These are phyloP conservation scores for Leptodermis oblonga DNA, from an alignment of 257 asterid species.

Conservation along the genomic window DNA sequence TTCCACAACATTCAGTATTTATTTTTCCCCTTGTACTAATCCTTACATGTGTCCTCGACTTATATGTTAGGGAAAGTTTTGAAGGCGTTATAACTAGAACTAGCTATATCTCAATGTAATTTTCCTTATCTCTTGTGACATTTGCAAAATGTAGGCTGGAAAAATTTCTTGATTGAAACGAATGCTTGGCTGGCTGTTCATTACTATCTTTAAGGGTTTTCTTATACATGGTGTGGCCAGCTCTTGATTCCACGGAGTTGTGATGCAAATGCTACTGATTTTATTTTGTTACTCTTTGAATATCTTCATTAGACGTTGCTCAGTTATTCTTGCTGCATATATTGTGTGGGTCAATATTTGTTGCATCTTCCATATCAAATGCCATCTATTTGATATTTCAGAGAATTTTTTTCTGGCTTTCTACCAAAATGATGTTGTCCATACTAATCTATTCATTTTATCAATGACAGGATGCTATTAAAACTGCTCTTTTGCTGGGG, in stretches of 20 bases:
- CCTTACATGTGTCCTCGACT: not conserved
- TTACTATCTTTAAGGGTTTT: not conserved
- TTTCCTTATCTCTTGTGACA: not conserved
- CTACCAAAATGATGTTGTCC: not conserved
- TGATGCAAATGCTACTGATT: not conserved
- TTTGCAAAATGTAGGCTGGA: not conserved
- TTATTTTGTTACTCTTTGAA: too few species aligned
- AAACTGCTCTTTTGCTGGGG: constrained; percentile 96
- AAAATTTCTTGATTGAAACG: not conserved
- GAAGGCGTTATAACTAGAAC: not conserved
- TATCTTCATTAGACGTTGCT: not conserved
- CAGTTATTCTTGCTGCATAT: not conserved
- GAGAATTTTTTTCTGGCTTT: not conserved
- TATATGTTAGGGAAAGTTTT: not conserved
- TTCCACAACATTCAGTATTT: not conserved
- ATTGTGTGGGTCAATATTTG: not conserved
- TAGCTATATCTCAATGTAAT: not conserved
- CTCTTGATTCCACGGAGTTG: not conserved
- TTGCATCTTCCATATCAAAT: not conserved
- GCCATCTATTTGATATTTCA: not conserved
- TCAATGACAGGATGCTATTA: constrained; percentile 76
- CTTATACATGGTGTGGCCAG: not conserved
- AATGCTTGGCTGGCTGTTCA: not conserved
- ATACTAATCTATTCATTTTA: constrained; percentile 15
- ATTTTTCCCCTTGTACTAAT: not conserved